A percentile compares a stretch with the other conserved stretches of the same genome.
Evolutionary conservation across 768 basidiomycete genomes (phyloP).

Genomic region (Dacryopinax spathularia): DNA sequence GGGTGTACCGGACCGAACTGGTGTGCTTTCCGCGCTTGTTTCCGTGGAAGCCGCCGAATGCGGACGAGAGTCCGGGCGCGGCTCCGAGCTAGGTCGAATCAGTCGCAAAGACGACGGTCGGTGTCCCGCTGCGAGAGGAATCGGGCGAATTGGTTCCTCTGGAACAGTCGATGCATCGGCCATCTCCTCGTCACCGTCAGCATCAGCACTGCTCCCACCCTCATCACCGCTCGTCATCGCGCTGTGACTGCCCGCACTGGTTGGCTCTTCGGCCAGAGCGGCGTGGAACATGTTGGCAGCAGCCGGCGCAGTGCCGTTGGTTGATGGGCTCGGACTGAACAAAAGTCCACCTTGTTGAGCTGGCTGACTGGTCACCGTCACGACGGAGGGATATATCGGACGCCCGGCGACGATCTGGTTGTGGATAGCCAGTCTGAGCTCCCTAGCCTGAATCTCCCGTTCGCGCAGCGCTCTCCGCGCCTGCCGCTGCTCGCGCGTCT

Average conservation of each 20-base stretch:
- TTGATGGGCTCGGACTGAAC: background rate
- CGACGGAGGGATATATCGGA: background rate
- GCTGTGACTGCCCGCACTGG: background rate
- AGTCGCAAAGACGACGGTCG: background rate
- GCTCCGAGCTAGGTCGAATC: background rate
- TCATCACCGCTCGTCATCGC: conserved; percentile 14
- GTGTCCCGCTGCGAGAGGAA: background rate
- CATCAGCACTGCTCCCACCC: conserved; percentile 22
- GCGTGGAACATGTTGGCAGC: conserved; percentile 3
- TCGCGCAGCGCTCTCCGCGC: conserved; percentile 40
- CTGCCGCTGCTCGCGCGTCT: conserved; percentile 58
- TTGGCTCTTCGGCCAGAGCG: background rate
- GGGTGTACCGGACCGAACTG: conserved; percentile 44
- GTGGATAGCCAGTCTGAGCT: background rate
- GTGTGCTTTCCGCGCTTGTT: conserved; percentile 45
- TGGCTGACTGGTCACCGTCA: background rate
- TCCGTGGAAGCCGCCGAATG: conserved; percentile 52
- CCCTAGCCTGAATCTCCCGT: background rate
- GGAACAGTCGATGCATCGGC: conserved; percentile 14
- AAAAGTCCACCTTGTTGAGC: background rate
- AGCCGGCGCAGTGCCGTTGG: background rate
- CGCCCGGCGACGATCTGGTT: background rate
- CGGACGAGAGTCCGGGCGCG: background rate
- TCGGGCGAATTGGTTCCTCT: background rate
- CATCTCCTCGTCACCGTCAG: conserved; percentile 25